phyloP scores from a whole-genome alignment of 345 rosid genomes.

The Lumnitzera littorea region DNA sequence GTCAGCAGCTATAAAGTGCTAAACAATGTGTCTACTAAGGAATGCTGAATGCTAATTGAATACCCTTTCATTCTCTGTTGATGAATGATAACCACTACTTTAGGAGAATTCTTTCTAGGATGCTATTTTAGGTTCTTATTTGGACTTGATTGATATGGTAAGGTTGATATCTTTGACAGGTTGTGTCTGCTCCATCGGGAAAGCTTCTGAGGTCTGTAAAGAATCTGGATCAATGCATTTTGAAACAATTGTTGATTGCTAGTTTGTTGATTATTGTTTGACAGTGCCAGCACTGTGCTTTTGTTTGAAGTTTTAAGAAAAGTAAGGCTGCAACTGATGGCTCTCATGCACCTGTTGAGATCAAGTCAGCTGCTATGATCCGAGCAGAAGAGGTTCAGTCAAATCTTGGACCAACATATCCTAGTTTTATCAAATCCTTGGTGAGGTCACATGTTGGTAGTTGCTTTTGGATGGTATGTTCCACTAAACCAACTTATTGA shows the following conservation, averaged over 20 bases:
- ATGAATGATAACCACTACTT: too few relatives aligned
- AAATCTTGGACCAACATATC: slow-evolving; percentile 44
- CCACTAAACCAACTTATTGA: neutral
- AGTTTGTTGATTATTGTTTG: slow-evolving; percentile 8
- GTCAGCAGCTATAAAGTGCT: too few relatives aligned
- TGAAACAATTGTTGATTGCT: neutral
- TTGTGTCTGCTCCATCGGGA: slow-evolving; percentile 21
- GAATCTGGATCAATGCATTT: neutral
- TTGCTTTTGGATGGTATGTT: slow-evolving; percentile 66
- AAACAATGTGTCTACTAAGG: too few relatives aligned
- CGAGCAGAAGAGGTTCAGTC: slow-evolving; percentile 57
- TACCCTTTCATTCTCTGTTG: too few relatives aligned
- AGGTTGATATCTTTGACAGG: slow-evolving; percentile 19
- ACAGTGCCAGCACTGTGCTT: slow-evolving; percentile 1
- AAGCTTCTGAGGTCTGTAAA: slow-evolving; percentile 38
- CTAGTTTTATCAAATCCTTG: slow-evolving; percentile 52
- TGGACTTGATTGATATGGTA: too few relatives aligned
- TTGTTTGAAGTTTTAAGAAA: slow-evolving; percentile 30
- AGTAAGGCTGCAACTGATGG: slow-evolving; percentile 15
- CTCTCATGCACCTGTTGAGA: slow-evolving; percentile 13
- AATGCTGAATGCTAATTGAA: too few relatives aligned
- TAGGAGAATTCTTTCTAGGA: too few relatives aligned
- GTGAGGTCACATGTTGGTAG: slow-evolving; percentile 64
- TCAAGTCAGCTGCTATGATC: slow-evolving; percentile 39
- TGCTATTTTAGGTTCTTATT: too few relatives aligned